A percentile compares a stretch with the other conserved stretches of the same genome.
These are phyloP conservation scores for Zygosaccharomyces siamensis DNA, from an alignment of 805 yeast species.

Conservation along the genomic window DNA sequence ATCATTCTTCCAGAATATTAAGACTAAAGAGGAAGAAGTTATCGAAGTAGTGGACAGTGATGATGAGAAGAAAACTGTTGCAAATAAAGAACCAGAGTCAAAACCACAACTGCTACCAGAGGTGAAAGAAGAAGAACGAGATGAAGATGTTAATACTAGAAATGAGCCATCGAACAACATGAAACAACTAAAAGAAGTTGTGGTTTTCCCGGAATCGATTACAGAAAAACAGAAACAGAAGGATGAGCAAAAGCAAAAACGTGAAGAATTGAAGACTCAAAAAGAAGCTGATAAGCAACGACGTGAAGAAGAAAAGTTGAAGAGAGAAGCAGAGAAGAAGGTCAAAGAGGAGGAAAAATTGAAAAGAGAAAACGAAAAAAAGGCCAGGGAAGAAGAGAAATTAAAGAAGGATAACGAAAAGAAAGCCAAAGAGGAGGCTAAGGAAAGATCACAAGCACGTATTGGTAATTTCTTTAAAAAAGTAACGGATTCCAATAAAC, in stretches of 20 bases:
- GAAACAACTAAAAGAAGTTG: neutral
- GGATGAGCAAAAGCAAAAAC: constrained; percentile 28
- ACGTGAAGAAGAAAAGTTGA: constrained; percentile 18
- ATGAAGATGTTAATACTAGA: neutral
- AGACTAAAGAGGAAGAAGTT: constrained; percentile 1
- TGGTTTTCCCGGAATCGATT: neutral
- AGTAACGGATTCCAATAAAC: constrained; percentile 27
- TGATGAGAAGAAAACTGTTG: constrained; percentile 1
- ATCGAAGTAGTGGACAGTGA: constrained; percentile 4
- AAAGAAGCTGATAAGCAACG: constrained; percentile 20
- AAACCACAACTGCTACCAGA: neutral
- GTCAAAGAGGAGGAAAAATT: constrained; percentile 20
- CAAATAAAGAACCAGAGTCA: neutral
- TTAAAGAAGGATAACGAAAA: constrained; percentile 24
- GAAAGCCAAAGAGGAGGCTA: constrained; percentile 30
- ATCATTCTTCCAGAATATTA: constrained; percentile 23
- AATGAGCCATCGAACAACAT: constrained; percentile 7
- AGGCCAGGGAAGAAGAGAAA: constrained; percentile 20
- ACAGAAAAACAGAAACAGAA: constrained; percentile 27
- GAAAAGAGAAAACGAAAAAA: constrained; percentile 23
- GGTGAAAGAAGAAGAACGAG: neutral
- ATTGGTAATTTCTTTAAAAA: constrained; percentile 37
- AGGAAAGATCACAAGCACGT: constrained; percentile 37
- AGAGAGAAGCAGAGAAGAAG: constrained; percentile 17
- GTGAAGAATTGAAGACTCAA: constrained; percentile 19